Evolutionary conservation across 2,329 filamentous ascomycete genomes (phyloP), one percentile per base, ranked within the genome.

Genomic region (Cytospora paraplurivora): DNA sequence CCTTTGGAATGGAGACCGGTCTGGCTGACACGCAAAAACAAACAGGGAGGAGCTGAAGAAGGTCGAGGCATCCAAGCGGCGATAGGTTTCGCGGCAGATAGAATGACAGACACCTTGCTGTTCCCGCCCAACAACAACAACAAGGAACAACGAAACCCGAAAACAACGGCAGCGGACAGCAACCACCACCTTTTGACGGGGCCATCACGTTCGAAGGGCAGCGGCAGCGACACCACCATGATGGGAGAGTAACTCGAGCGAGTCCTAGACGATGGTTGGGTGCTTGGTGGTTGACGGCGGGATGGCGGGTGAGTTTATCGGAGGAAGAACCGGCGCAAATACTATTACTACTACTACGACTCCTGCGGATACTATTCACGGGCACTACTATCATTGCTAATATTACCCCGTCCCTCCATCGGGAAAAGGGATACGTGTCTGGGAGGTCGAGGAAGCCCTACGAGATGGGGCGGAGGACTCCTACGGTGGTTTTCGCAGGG

Each of bases 11-110:
- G 41, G 5, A 44, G 13, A 19, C 17, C 38, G 41, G 41, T n/a
- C 19, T 5, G 8, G 38, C 38, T 44, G n/a, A 44, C 38, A 47
- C 11, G 17, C 38, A n/a, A n/a, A 4, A 12, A 37, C 12, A 10
- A 35, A 65, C 68, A 93, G 90, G 79, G 91, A 97, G 78, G 94
- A 98, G 77, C 80, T 97, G 68, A 96, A 96, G 84, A 97, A 97
- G 80, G 91, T 97, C 72, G 92, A 95, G 76, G 85, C 88, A 49
- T 82, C 86, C 67, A 91, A 91, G 80, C 85, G 85, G 71, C 81
- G 83, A 79, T 86, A 74, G 78, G 68, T 63, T 37, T 33, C 41
- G n/a, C 19, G 59, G 59, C 63, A 5, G 17, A 19, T 19, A 50
- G 4, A 19, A 13, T 1, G 49, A 13, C 50, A 19, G 27, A 27